A percentile compares a stretch with the other conserved stretches of the same genome.
phyloP scores from a whole-genome alignment of 805 yeast species.

The Candida pseudofarinosa region DNA sequence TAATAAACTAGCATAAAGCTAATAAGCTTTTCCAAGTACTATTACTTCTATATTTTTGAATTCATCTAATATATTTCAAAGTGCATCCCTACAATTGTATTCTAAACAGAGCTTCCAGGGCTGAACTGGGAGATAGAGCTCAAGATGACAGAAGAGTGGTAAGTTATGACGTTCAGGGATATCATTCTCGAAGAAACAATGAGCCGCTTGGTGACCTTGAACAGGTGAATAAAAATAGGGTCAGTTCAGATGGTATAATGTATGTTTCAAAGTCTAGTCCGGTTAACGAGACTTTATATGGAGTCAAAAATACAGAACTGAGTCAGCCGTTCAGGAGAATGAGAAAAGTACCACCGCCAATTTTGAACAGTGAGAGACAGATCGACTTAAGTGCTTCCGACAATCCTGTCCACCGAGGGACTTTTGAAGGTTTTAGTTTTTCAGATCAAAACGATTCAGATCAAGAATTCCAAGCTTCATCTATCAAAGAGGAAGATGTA shows the following conservation, averaged over 20 bases:
- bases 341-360: no score
- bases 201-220: neutral
- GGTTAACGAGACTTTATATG: neutral
- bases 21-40: no score
- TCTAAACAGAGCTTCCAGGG: neutral
- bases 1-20: no score
- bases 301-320: neutral
- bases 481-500: slow-evolving; percentile 4
- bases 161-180: neutral
- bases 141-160: neutral
- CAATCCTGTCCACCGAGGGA: neutral
- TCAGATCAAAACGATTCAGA: slow-evolving; percentile 24
- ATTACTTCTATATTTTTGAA: no score
- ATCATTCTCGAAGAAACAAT: neutral
- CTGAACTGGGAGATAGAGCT: neutral
- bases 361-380: no score
- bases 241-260: slow-evolving; percentile 21
- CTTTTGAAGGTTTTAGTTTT: slow-evolving; percentile 16
- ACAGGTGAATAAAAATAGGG: slow-evolving; percentile 4
- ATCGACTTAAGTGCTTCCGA: no score
- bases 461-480: slow-evolving; percentile 16
- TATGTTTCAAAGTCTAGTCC: neutral
- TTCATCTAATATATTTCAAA: neutral
- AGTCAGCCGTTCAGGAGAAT: neutral
- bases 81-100: neutral